phyloP scores from a whole-genome alignment of 2,329 filamentous ascomycete genomes.

The Trichoderma breve region DNA sequence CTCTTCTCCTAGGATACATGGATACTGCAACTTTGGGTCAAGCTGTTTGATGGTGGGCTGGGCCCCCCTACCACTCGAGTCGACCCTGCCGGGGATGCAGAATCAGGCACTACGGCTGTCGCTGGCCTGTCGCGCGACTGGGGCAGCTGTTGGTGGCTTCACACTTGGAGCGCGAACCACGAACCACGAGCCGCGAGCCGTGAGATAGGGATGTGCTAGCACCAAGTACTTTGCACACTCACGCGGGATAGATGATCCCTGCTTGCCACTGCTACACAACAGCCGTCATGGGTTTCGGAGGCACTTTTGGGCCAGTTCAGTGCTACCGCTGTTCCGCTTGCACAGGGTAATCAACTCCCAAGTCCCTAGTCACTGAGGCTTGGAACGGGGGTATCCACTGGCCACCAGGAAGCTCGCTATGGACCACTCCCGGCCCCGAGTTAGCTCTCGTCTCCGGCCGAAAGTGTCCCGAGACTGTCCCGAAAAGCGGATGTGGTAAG shows the following conservation, averaged over 20 bases:
- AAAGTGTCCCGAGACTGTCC: constrained; percentile 14
- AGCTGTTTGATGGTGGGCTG: neutral
- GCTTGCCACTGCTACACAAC: constrained; percentile 2
- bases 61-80: neutral
- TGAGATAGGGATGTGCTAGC: neutral
- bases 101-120: constrained; percentile 20
- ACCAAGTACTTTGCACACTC: neutral
- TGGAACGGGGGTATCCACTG: neutral
- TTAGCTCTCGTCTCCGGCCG: constrained; percentile 11
- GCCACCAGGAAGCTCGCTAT: neutral
- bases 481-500: constrained; percentile 1
- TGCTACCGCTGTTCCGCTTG: neutral
- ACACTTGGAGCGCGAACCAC: constrained; percentile 14
- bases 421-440: constrained; percentile 15
- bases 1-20: constrained; percentile 10
- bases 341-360: neutral
- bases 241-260: constrained; percentile 4
- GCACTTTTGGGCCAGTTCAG: constrained; percentile 12
- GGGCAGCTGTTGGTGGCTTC: constrained; percentile 1
- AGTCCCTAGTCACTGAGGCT: neutral
- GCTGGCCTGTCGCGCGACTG: constrained; percentile 17
- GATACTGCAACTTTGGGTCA: constrained; percentile 10
- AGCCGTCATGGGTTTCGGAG: constrained; percentile 16
- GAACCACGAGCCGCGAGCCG: constrained; percentile 16
- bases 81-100: constrained; percentile 6